A percentile compares a stretch with the other conserved stretches of the same genome.
Conservation (phyloP, 805 yeast species). For the Metschnikowia gruessii region DNA sequence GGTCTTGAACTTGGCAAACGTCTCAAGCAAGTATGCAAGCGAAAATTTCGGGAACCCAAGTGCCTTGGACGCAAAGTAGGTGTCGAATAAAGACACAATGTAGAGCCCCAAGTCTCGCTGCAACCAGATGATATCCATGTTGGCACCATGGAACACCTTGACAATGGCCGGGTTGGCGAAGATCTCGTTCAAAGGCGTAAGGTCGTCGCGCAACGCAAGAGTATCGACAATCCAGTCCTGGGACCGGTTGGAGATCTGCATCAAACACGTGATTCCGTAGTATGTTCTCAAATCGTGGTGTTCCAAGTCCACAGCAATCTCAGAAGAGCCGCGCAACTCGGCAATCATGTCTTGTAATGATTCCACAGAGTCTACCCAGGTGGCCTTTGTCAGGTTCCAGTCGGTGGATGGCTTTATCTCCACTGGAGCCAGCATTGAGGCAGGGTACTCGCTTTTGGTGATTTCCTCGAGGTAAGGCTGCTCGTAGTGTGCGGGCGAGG, state of each 20-base stretch:
- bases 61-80: slow-evolving; percentile 81
- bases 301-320: slow-evolving; percentile 90
- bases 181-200: slow-evolving; percentile 62
- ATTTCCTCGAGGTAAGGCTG: slow-evolving; percentile 87
- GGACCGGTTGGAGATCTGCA: slow-evolving; percentile 86
- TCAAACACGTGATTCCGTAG: slow-evolving; percentile 84
- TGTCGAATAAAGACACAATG: slow-evolving; percentile 86
- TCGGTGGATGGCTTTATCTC: slow-evolving; percentile 53
- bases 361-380: slow-evolving; percentile 66
- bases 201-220: slow-evolving; percentile 67
- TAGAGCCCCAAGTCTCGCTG: slow-evolving; percentile 94
- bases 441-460: slow-evolving; percentile 64
- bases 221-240: slow-evolving; percentile 89
- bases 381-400: slow-evolving; percentile 64
- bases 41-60: slow-evolving; percentile 81
- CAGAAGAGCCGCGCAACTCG: slow-evolving; percentile 49
- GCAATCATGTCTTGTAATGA: slow-evolving; percentile 52
- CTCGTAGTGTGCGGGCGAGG: slow-evolving; percentile 34
- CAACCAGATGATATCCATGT: slow-evolving; percentile 95
- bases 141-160: slow-evolving; percentile 94
- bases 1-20: slow-evolving; percentile 77
- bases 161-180: slow-evolving; percentile 78
- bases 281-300: slow-evolving; percentile 92
- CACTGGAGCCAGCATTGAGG: slow-evolving; percentile 37
- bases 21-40: slow-evolving; percentile 78